A percentile compares a stretch with the other conserved stretches of the same genome.
phyloP scores from a whole-genome alignment of 2,329 filamentous ascomycete species.

The Trichoderma atrobrunneum region DNA sequence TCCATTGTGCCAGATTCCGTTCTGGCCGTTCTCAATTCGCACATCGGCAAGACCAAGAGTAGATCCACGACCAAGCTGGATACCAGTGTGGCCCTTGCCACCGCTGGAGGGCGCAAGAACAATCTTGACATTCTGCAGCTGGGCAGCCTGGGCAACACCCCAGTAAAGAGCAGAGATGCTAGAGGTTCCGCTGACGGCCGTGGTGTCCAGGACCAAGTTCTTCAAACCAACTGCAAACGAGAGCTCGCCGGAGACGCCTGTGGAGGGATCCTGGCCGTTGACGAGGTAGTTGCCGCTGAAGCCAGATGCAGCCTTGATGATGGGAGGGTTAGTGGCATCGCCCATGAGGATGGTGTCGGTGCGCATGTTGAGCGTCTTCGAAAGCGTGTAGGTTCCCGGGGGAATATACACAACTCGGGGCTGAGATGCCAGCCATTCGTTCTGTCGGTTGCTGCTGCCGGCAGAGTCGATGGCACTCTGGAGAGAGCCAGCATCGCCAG shows the following conservation, averaged over 20 bases:
- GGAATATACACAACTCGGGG: constrained; percentile 42
- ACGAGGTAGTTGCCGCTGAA: constrained; percentile 36
- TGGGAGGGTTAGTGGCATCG: constrained; percentile 42
- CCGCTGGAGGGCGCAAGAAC: constrained; percentile 37
- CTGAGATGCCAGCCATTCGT: constrained; percentile 42
- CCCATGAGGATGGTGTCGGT: constrained; percentile 47
- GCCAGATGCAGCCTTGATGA: constrained; percentile 38
- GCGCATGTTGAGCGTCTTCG: constrained; percentile 39
- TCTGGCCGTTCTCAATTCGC: constrained; percentile 40
- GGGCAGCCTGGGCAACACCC: constrained; percentile 44
- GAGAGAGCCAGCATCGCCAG: constrained; percentile 38
- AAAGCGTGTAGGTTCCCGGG: constrained; percentile 41
- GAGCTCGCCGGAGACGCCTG: constrained; percentile 34
- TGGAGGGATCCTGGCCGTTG: constrained; percentile 37
- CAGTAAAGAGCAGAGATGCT: constrained; percentile 42
- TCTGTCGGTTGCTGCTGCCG: constrained; percentile 33
- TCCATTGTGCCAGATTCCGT: constrained; percentile 42
- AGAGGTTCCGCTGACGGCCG: constrained; percentile 31
- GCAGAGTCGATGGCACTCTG: constrained; percentile 40
- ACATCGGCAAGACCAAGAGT: constrained; percentile 42
- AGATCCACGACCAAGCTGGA: constrained; percentile 41
- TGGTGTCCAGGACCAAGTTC: constrained; percentile 44
- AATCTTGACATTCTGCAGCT: constrained; percentile 44
- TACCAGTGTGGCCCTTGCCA: constrained; percentile 41
- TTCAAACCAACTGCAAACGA: constrained; percentile 44